Conservation (phyloP, 2,329 filamentous ascomycete species). For the Alternaria incomplexa region DNA sequence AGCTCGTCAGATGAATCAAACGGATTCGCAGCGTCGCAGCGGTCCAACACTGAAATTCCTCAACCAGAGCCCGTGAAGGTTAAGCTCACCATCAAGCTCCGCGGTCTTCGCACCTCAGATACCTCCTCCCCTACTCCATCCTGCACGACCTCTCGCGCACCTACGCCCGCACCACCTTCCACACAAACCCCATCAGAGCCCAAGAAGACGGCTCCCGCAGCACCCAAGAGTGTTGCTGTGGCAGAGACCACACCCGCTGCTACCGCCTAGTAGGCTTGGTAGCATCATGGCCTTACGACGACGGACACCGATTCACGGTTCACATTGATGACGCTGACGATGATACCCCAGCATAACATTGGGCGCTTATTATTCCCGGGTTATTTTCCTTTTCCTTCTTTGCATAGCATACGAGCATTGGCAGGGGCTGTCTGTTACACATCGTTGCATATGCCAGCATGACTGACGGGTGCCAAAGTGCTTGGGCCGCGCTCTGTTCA, state of each 20-base stretch:
- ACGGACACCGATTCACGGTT: slow-evolving; percentile 8
- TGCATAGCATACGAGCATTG: slow-evolving; percentile 43
- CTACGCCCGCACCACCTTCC: slow-evolving; percentile 6
- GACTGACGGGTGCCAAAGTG: slow-evolving; percentile 45
- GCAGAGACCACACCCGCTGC: slow-evolving; percentile 11
- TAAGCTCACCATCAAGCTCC: slow-evolving; percentile 42
- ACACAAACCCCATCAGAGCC: background rate
- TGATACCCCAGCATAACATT: slow-evolving; percentile 36
- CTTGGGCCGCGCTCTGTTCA: slow-evolving; percentile 40
- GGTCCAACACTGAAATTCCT: slow-evolving; percentile 29
- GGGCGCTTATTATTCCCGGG: slow-evolving; percentile 27
- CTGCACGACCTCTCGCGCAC: slow-evolving; percentile 25
- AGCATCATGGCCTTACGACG: slow-evolving; percentile 19
- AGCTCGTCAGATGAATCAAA: slow-evolving; percentile 46
- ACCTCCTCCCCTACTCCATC: slow-evolving; percentile 22
- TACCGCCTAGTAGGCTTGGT: slow-evolving; percentile 12
- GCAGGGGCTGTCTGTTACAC: slow-evolving; percentile 14
- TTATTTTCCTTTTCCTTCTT: slow-evolving; percentile 23
- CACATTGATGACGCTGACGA: slow-evolving; percentile 18
- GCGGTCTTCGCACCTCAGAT: slow-evolving; percentile 38
- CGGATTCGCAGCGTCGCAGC: slow-evolving; percentile 34
- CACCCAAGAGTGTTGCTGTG: background rate
- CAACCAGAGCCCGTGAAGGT: slow-evolving; percentile 26
- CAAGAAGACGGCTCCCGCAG: background rate
- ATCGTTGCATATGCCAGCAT: slow-evolving; percentile 35